Percentiles rank a stretch among this genome's conserved stretches.
phyloP scores from a whole-genome alignment of 805 yeast genomes.

The Yamadazyma insecticola region DNA sequence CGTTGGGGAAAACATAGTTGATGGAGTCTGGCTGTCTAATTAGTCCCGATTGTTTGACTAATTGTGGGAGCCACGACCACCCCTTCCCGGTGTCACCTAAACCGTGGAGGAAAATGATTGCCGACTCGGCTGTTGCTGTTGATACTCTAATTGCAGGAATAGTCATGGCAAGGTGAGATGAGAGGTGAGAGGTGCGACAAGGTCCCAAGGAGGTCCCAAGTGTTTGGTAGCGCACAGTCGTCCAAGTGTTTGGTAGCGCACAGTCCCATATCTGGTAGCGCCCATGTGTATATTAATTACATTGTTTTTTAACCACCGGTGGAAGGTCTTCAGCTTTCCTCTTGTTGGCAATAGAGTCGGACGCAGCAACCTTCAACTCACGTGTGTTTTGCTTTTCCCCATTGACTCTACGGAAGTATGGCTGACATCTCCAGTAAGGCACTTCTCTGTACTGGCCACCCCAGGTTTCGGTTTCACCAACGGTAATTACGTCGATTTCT shows the following conservation, averaged over 20 bases:
- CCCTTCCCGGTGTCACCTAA: constrained; percentile 89
- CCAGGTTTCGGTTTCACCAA: constrained; percentile 59
- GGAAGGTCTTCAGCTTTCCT: constrained; percentile 1
- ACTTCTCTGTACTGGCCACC: constrained; percentile 77
- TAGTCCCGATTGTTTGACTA: constrained; percentile 41
- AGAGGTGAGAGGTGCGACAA: too few species aligned
- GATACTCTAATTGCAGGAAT: constrained; percentile 22
- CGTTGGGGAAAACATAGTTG: constrained; percentile 86
- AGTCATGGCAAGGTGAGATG: too few species aligned
- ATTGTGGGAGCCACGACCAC: constrained; percentile 77
- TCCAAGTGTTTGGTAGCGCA: too few species aligned
- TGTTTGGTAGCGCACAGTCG: too few species aligned
- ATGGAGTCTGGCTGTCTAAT: constrained; percentile 44
- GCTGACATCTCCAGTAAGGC: constrained; percentile 97
- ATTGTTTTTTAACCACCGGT: constrained; percentile 1
- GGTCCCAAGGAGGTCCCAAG: neutral
- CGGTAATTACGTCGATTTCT: constrained; percentile 49
- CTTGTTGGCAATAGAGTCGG: constrained; percentile 5
- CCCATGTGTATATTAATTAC: neutral
- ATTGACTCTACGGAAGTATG: constrained; percentile 84
- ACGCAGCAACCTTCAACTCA: constrained; percentile 35
- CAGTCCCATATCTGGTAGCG: too few species aligned
- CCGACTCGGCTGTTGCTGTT: constrained; percentile 31
- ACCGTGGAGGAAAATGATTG: constrained; percentile 81
- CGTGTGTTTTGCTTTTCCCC: constrained; percentile 53